Evolutionary conservation across 2,329 filamentous ascomycete species (phyloP), one percentile per base, ranked within the genome.

Genomic region (Alternaria burnsii): DNA sequence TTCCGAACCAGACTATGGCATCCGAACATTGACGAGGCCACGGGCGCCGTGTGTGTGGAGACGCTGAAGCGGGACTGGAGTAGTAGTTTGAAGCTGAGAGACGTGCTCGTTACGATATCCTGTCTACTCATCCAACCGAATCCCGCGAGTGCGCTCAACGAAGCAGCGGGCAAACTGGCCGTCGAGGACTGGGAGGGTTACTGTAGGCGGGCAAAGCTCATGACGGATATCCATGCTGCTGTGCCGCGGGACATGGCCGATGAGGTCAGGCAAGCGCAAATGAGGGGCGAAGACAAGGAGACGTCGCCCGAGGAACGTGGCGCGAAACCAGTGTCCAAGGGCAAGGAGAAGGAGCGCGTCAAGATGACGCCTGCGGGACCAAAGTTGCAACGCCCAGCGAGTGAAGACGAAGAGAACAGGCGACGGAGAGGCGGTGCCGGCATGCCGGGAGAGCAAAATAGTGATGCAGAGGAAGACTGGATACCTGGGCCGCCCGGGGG

Each of bases 41-140:
- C 84, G 0, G 87, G 87, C 5, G 84, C 84, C 1, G 86, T 89
- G 3, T 89, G 87, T 62, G 85, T 89, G 3, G 87, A 89, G 76
- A 89, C 87, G 2, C 71, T 89, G 44, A 89, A 89, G 77, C 80
- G 86, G 47, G 87, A 89, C 67, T 89, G 87, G 87, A 83, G 85
- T 58, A 78, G 81, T 14, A 84, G 80, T 28, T 74, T 89, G 63
- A 88, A 85, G 26, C 71, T 89, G 51, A 78, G 85, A 47, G 86
- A 89, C 77, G 86, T 89, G 3, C 75, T 89, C 18, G 76, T 84
- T 22, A 80, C 87, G 0, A 88, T 89, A 58, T 85, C 82, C 3
- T 89, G 87, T 75, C 78, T 89, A 24, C 77, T 89, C 28, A 88
- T 89, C 55, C 84, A 88, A 55, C 87, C 87, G 1, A 89, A 89